These are phyloP conservation scores for Actinidia polygama DNA, from an alignment of 179 eudicot species.

Conservation along the genomic window DNA sequence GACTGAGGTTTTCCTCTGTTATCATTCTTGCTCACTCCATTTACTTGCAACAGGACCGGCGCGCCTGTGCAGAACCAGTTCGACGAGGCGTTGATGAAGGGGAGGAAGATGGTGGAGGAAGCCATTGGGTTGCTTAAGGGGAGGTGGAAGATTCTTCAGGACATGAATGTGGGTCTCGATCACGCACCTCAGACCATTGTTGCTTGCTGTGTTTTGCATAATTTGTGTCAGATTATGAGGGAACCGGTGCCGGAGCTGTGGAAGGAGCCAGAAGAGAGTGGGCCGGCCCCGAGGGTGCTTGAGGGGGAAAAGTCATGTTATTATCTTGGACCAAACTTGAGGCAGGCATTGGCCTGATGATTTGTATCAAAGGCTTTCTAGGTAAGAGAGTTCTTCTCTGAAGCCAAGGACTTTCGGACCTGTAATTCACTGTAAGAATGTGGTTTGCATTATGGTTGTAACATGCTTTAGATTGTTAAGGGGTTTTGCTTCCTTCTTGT, in stretches of 20 bases:
- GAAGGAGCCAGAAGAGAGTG: slow-evolving; percentile 84
- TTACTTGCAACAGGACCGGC: slow-evolving; percentile 51
- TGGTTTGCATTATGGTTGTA: slow-evolving; percentile 10
- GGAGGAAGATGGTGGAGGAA: slow-evolving; percentile 70
- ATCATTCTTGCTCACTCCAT: slow-evolving; percentile 85
- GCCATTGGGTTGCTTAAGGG: slow-evolving; percentile 87
- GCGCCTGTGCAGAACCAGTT: slow-evolving; percentile 74
- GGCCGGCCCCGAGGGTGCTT: slow-evolving; percentile 68
- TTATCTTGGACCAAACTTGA: slow-evolving; percentile 73
- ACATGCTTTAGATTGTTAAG: slow-evolving; percentile 21
- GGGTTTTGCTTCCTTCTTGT: background rate
- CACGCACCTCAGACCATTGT: slow-evolving; percentile 97
- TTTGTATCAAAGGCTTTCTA: slow-evolving; percentile 72
- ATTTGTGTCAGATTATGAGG: slow-evolving; percentile 89
- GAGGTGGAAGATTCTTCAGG: slow-evolving; percentile 93
- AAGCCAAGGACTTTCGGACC: slow-evolving; percentile 15
- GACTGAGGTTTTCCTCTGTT: slow-evolving; percentile 85
- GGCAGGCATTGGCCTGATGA: slow-evolving; percentile 96
- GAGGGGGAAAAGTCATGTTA: slow-evolving; percentile 74
- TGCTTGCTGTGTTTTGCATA: slow-evolving; percentile 97
- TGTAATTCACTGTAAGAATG: slow-evolving; percentile 14
- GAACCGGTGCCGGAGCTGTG: slow-evolving; percentile 89
- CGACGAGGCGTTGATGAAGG: slow-evolving; percentile 78
- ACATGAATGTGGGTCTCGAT: slow-evolving; percentile 80
- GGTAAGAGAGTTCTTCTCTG: slow-evolving; percentile 42